These are phyloP conservation scores for Ustilago hordei DNA, from an alignment of 1,284 basidiomycete genomes.

Conservation along the genomic window DNA sequence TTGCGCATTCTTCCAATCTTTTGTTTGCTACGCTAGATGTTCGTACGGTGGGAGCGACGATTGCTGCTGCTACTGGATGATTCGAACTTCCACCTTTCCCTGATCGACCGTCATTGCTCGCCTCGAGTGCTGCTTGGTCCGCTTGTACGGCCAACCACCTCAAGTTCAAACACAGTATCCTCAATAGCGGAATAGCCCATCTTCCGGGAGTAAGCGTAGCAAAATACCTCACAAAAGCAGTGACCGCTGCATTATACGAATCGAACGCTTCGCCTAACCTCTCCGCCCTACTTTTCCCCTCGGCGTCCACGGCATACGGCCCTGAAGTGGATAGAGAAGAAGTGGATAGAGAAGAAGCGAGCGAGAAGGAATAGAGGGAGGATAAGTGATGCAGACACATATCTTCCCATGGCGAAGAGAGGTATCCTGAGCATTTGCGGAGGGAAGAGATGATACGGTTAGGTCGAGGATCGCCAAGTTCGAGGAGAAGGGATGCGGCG, in stretches of 20 bases:
- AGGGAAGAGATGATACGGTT: slow-evolving; percentile 38
- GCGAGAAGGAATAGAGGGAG: slow-evolving; percentile 41
- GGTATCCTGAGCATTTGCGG: slow-evolving; percentile 50
- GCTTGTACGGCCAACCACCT: slow-evolving; percentile 57
- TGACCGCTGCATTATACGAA: slow-evolving; percentile 51
- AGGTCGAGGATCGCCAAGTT: slow-evolving; percentile 41
- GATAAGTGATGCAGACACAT: slow-evolving; percentile 49
- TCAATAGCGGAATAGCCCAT: slow-evolving; percentile 62
- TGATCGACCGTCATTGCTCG: not conserved
- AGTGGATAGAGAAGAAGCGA: slow-evolving; percentile 32
- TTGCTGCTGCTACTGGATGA: slow-evolving; percentile 11
- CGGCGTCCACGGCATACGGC: slow-evolving; percentile 17
- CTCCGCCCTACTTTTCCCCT: slow-evolving; percentile 36
- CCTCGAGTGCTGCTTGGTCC: slow-evolving; percentile 40
- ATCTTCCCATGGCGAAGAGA: slow-evolving; percentile 61
- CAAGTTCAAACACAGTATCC: slow-evolving; percentile 57
- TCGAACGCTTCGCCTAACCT: slow-evolving; percentile 51
- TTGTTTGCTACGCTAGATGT: slow-evolving; percentile 61
- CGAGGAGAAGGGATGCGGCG: slow-evolving; percentile 29
- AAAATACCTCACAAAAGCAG: slow-evolving; percentile 58
- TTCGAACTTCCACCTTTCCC: not conserved
- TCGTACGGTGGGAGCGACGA: slow-evolving; percentile 12
- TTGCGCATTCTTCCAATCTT: slow-evolving; percentile 89
- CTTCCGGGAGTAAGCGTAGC: slow-evolving; percentile 53
- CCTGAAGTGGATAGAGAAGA: slow-evolving; percentile 14